Percentiles rank a stretch among this genome's conserved stretches.
Evolutionary conservation across 352 stramenopile genomes (phyloP).

Genomic region (Phytophthora macrochlamydospora): DNA sequence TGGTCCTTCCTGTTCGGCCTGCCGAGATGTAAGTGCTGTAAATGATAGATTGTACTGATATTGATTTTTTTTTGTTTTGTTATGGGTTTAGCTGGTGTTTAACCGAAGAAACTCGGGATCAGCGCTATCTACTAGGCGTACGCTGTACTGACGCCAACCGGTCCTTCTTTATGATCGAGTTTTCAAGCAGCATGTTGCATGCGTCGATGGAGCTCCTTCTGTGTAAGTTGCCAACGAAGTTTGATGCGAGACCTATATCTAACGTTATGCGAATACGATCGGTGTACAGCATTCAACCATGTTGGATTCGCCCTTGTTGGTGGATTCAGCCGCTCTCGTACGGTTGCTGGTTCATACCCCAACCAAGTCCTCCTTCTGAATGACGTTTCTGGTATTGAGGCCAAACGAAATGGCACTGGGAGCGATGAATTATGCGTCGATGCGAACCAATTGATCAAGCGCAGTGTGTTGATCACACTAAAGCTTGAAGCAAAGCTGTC

Average conservation of each 20-base stretch:
- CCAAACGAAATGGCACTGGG: neutral
- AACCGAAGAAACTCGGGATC: constrained; percentile 23
- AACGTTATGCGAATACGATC: too few relatives aligned
- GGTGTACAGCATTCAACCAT: constrained; percentile 48
- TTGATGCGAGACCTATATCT: too few relatives aligned
- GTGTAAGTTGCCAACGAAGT: constrained; percentile 29
- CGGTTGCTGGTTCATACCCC: constrained; percentile 4
- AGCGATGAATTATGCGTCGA: constrained; percentile 13
- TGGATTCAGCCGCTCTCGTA: constrained; percentile 24
- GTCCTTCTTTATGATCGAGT: constrained; percentile 58
- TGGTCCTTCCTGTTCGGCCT: constrained; percentile 46
- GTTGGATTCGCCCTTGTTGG: constrained; percentile 45
- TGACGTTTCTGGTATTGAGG: constrained; percentile 25
- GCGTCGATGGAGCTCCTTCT: constrained; percentile 49
- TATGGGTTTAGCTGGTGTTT: constrained; percentile 22
- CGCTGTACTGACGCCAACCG: constrained; percentile 47
- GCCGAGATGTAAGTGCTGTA: constrained; percentile 47
- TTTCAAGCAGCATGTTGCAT: constrained; percentile 36
- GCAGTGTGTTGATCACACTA: constrained; percentile 53
- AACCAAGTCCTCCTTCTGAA: constrained; percentile 51
- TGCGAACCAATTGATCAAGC: constrained; percentile 41
- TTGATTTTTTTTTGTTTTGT: neutral
- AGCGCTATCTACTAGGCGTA: constrained; percentile 40
- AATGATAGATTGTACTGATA: neutral
- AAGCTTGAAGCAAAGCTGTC: constrained; percentile 39